Base-by-base conservation (phyloP, 768 basidiomycete species). In the Boletales sp. region DNA sequence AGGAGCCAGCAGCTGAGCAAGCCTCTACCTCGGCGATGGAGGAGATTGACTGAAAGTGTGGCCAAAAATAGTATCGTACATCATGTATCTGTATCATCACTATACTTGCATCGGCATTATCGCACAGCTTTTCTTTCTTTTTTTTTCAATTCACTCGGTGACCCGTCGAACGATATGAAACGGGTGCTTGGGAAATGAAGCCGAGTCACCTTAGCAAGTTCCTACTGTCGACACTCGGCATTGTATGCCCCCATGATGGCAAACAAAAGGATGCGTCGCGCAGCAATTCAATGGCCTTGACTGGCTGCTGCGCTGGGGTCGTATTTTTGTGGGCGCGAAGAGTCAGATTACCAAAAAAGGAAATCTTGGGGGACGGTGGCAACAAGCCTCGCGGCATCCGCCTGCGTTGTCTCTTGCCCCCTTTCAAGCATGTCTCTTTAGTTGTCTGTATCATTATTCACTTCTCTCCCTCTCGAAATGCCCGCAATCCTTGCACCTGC, bases 21-120 rank as follows among this genome's bases (percentile, higher is more conserved):
- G 79, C 83, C 29, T 77, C 86, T 39, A 79, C 85, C 21, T 90
- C 90, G 13, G 86, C 87, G 45, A 97, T 98, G 94, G 95, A 98
- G 80, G 94, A 97, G 78, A 95, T 98, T 55, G 89, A 91, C 65
- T 91, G 24, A 84, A 84, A 67, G 72, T 14, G 40, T 3, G 43
- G 44, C 36, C 36, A 45, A 14, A 8, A 44, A n/a, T 53, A 39
- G 13, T 18, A 45, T 21, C 29, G 51, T 40, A 51, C 44, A 42
- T 30, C 50, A 11, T 43, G 53, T 64, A 59, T 59, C 49, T 64
- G 69, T 67, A 65, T 57, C 48, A 57, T 54, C 37, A 57, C 54
- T 19, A 40, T 58, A 56, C 36, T 58, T 45, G 51, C 57, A 66
- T 64, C 49, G 46, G 66, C 59, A 59, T 56, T 45, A 44, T 63